phyloP scores from a whole-genome alignment of 1,284 basidiomycete genomes.

The Laetiporus sulphureus region DNA sequence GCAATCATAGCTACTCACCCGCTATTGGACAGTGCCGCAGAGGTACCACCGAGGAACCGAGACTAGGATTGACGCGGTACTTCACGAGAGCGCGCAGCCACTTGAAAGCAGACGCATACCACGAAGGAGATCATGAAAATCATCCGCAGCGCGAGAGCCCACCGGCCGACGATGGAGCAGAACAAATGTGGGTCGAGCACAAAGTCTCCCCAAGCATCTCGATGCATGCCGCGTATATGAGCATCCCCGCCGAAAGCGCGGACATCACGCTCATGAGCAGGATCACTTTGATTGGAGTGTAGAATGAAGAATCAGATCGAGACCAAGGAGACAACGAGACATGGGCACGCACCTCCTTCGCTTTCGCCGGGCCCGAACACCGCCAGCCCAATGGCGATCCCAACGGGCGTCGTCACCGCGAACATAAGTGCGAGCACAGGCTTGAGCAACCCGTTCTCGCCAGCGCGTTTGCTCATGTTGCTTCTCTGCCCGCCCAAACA shows the following conservation, averaged over 20 bases:
- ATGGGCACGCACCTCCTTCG: conserved; percentile 21
- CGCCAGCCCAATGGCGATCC: conserved; percentile 52
- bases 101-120: conserved; percentile 24
- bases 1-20: conserved; percentile 18
- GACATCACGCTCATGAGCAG: conserved; percentile 66
- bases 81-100: conserved; percentile 24
- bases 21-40: conserved; percentile 25
- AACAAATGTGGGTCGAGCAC: conserved; percentile 52
- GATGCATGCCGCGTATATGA: conserved; percentile 71
- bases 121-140: conserved; percentile 49
- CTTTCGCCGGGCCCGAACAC: conserved; percentile 32
- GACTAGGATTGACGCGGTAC: conserved; percentile 24
- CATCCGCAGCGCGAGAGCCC: conserved; percentile 51
- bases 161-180: conserved; percentile 35
- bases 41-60: conserved; percentile 27
- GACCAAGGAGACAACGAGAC: too few species aligned
- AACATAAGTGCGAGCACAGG: conserved; percentile 56
- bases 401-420: conserved; percentile 62
- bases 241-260: conserved; percentile 71
- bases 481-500: background rate
- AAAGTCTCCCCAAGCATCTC: conserved; percentile 78
- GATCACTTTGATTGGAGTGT: conserved; percentile 36
- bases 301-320: conserved; percentile 1
- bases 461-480: conserved; percentile 2
- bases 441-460: conserved; percentile 32